Base-by-base conservation (phyloP, 139 green algal species). In the Mychonastes homosphaera region DNA sequence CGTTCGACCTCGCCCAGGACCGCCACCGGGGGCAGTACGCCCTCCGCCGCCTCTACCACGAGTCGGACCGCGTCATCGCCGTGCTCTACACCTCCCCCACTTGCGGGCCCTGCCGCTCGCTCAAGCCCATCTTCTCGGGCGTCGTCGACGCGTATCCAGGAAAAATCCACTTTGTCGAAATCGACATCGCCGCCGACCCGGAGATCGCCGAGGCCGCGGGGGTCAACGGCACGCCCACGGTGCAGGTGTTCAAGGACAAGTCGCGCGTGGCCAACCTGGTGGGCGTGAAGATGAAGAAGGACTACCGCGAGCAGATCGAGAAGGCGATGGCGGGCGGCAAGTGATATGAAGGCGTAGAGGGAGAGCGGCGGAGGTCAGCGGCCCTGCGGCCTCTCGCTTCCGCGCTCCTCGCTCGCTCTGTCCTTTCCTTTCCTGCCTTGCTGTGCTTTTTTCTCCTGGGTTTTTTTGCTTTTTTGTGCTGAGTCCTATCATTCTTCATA, bases 191-290 rank as follows among this genome's bases (percentile, higher is more conserved):
- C 54, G 44, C 74, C 51, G 89, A 97, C 69, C 73, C 78, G 2
- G 83, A 95, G 59, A 95, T 98, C 57, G 87, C 84, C 18, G 78
- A 98, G 64, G 84, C 79, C 27, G 90, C 73, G 3, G 90, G 86
- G 4, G 77, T 98, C 12, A 83, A 73, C 21, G 86, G 91, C 36
- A 97, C 91, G n/a, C 91, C 91, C 33, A 90, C 84, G 1, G 63
- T 97, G 38, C 85, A 96, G 65, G 60, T 96, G 33, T 98, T 98
- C 71, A 91, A 91, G 65, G 63, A 91, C 68, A 98, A 98, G 79
- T 84, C 80, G 50, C 77, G 80, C 21, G 47, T 95, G 38, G 61
- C 76, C 16, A 72, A 79, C 38, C 28, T 89, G 56, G 65, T 82
- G 28, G 88, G 90, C 35, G 88, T 97, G n/a, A 95, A 95, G 78